A percentile compares a stretch with the other conserved stretches of the same genome.
Conservation (phyloP, 768 basidiomycete species). For the Boletellus sp. region DNA sequence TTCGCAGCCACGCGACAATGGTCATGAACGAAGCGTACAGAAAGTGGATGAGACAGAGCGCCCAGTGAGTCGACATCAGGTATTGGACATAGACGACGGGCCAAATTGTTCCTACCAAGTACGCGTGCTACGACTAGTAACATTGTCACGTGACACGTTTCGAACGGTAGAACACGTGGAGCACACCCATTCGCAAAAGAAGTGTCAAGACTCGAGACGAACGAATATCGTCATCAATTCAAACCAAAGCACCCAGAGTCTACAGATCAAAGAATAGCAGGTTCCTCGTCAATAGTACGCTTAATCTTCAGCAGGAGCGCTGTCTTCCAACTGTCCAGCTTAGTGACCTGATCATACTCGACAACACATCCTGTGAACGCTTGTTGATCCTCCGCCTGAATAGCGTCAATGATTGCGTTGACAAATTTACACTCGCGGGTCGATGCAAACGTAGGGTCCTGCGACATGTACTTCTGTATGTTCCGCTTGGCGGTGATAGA, state of each 20-base stretch:
- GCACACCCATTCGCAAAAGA: conserved; percentile 1
- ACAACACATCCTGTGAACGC: conserved; percentile 79
- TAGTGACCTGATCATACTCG: conserved; percentile 88
- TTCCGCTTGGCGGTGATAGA: conserved; percentile 79
- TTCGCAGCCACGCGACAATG: conserved; percentile 40
- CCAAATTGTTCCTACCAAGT: not conserved
- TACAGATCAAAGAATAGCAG: conserved; percentile 27
- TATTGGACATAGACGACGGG: conserved; percentile 8
- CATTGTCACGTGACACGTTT: conserved; percentile 20
- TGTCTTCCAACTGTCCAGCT: conserved; percentile 97
- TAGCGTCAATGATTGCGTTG: conserved; percentile 70
- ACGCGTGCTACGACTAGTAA: not conserved
- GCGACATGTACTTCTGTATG: conserved; percentile 68
- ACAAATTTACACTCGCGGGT: conserved; percentile 94
- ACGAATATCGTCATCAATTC: not conserved
- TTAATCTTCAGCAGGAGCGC: conserved; percentile 87
- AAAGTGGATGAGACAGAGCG: conserved; percentile 56
- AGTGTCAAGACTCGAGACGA: not conserved
- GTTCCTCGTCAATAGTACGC: conserved; percentile 64
- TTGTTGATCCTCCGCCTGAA: conserved; percentile 67
- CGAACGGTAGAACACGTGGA: conserved; percentile 16
- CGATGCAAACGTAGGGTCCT: conserved; percentile 80
- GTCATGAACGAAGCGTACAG: conserved; percentile 47
- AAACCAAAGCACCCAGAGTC: not conserved
- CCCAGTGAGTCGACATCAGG: conserved; percentile 40